A percentile compares a stretch with the other conserved stretches of the same genome.
phyloP scores from a whole-genome alignment of 176 grass and related monocot species.

The Triticum timopheevii region DNA sequence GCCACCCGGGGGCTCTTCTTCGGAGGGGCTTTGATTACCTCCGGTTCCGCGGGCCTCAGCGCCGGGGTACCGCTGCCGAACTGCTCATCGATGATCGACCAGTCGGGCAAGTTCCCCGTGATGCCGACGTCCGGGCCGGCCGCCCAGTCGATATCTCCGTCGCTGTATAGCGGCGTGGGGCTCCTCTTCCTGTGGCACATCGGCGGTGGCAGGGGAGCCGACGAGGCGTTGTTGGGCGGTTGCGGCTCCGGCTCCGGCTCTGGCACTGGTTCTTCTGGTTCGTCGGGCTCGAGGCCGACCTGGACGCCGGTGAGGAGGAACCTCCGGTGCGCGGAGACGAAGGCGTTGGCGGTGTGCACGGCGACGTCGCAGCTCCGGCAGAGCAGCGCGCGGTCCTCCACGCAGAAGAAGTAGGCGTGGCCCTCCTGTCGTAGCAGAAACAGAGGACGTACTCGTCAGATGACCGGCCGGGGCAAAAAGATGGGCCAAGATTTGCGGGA shows the following conservation, averaged over 20 bases:
- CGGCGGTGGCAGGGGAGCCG: neutral
- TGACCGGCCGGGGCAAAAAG: neutral
- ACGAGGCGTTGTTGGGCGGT: neutral
- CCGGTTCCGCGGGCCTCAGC: neutral
- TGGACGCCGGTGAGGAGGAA: conserved; percentile 95
- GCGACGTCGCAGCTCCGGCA: conserved; percentile 84
- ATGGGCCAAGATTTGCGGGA: neutral
- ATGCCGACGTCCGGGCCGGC: conserved; percentile 26
- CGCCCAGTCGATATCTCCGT: conserved; percentile 39
- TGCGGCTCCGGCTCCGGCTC: neutral
- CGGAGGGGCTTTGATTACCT: neutral
- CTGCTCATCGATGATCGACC: conserved; percentile 53
- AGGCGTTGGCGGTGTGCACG: conserved; percentile 77
- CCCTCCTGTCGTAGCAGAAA: conserved; percentile 47
- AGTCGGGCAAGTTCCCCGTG: conserved; percentile 40
- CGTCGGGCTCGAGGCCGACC: conserved; percentile 57
- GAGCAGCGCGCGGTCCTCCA: conserved; percentile 86
- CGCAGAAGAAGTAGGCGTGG: conserved; percentile 95
- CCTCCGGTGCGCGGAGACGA: conserved; percentile 77
- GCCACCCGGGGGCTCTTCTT: conserved; percentile 25
- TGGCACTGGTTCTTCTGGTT: neutral
- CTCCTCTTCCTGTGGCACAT: conserved; percentile 26
- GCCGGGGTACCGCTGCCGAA: conserved; percentile 14
- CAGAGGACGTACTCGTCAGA: neutral
- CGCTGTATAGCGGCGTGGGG: conserved; percentile 43